A percentile compares a stretch with the other conserved stretches of the same genome.
These are phyloP conservation scores for Oryza nivara DNA, from an alignment of 176 grass and related monocot species.

Conservation along the genomic window DNA sequence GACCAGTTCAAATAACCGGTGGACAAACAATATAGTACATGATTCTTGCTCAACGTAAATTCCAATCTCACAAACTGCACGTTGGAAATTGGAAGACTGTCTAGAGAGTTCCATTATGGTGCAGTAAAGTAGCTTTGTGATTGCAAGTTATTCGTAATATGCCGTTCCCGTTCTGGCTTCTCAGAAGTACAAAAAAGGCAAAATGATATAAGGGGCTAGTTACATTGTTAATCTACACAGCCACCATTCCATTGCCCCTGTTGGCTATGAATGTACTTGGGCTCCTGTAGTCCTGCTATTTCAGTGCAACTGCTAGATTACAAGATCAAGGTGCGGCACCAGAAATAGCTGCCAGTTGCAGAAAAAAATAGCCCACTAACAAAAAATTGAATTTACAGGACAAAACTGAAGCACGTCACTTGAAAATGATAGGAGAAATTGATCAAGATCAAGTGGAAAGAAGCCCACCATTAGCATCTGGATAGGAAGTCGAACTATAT, in stretches of 20 bases:
- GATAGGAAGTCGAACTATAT: slow-evolving; percentile 5
- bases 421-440: background rate
- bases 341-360: background rate
- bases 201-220: background rate
- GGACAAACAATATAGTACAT: too few relatives aligned
- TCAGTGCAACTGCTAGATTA: background rate
- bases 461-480: slow-evolving; percentile 17
- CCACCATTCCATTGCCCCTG: background rate
- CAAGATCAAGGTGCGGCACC: background rate
- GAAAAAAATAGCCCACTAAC: background rate
- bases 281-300: background rate
- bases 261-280: background rate
- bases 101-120: too few relatives aligned
- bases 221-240: background rate
- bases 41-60: too few relatives aligned
- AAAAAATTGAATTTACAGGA: slow-evolving; percentile 40
- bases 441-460: slow-evolving; percentile 19
- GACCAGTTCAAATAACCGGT: too few relatives aligned
- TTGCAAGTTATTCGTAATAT: too few relatives aligned
- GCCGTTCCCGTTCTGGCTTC: too few relatives aligned
- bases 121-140: too few relatives aligned
- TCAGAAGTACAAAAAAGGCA: background rate
- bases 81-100: too few relatives aligned
- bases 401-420: slow-evolving; percentile 7
- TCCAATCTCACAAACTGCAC: too few relatives aligned